Base-by-base conservation (phyloP, 345 rosid genomes). In the Boechera divaricarpa region DNA sequence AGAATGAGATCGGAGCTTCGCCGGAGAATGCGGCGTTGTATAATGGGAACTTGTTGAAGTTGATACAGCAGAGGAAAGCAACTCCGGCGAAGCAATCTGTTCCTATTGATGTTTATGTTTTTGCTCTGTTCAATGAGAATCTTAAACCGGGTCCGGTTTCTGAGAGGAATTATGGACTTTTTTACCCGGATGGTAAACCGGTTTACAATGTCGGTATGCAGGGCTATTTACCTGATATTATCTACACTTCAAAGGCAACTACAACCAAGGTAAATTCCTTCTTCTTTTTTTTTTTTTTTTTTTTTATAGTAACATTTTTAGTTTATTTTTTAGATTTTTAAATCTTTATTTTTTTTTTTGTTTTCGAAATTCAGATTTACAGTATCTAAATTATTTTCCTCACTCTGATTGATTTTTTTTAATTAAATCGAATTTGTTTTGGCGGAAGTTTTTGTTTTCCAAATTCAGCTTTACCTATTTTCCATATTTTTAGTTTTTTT, bases 121-220 rank as follows among this genome's bases (percentile, higher is more conserved):
- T 92, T 60, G 99, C 99, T 1, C 87, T 95, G 36, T 95, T 95
- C 64, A 95, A 91, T 29, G 99, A 95, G 88, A 81, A 95, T 80
- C 63, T 89, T 70, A 95, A 95, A 82, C 84, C 94, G 1, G 99
- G 97, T 72, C 94, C 97, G 2, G 60, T 82, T 2, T 95, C 99
- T 0, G 99, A 95, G 83, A 86, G 98, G 80, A 95, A 95, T 68
- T 95, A 95, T 38, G 98, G 98, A 0, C 86, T 95, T 15, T 91
- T 77, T 59, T 87, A 92, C 59, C 98, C 99, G 3, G 81, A 95
- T 72, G 97, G 94, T 33, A 83, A 85, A 16, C 90, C 94, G 51
- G 99, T 93, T 74, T 95, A 91, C 41, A 83, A 85, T 80, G 79
- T 88, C 55, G 97, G 98, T 52, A 60, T 87, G 21, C 88, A 85